Evolutionary conservation across 768 basidiomycete genomes (phyloP).

Genomic region (Candolleomyces efflorescens): DNA sequence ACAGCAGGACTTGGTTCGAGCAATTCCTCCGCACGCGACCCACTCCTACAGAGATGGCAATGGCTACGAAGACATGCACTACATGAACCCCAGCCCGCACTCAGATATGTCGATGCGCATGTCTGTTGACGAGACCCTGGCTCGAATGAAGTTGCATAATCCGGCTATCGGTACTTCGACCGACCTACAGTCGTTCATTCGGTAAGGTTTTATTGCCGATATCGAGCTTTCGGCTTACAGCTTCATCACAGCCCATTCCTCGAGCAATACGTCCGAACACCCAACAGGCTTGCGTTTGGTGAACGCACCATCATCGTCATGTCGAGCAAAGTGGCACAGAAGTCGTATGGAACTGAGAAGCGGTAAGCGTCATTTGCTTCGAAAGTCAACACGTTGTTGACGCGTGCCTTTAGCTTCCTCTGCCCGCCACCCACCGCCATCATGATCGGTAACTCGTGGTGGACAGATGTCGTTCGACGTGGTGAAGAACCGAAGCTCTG

Average conservation of each 20-base stretch:
- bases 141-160: constrained; percentile 60
- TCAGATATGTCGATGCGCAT: constrained; percentile 59
- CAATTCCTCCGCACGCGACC: constrained; percentile 70
- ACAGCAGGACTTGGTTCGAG: constrained; percentile 54
- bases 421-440: constrained; percentile 93
- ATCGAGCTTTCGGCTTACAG: constrained; percentile 11
- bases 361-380: constrained; percentile 42
- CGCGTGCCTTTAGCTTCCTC: constrained; percentile 57
- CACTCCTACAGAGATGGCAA: constrained; percentile 46
- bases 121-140: constrained; percentile 60
- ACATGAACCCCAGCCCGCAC: constrained; percentile 47
- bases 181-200: constrained; percentile 78
- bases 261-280: constrained; percentile 79
- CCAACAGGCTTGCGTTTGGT: constrained; percentile 85
- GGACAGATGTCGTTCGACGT: constrained; percentile 74
- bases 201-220: constrained; percentile 36
- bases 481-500: constrained; percentile 71
- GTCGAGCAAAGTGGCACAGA: constrained; percentile 98
- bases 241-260: constrained; percentile 59
- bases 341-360: constrained; percentile 95
- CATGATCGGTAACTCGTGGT: constrained; percentile 94
- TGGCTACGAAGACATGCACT: constrained; percentile 59
- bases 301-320: constrained; percentile 94
- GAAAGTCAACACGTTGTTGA: constrained; percentile 8
- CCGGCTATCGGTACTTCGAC: constrained; percentile 57